phyloP scores from a whole-genome alignment of 441 rosid genomes.

The Breynia disticha region DNA sequence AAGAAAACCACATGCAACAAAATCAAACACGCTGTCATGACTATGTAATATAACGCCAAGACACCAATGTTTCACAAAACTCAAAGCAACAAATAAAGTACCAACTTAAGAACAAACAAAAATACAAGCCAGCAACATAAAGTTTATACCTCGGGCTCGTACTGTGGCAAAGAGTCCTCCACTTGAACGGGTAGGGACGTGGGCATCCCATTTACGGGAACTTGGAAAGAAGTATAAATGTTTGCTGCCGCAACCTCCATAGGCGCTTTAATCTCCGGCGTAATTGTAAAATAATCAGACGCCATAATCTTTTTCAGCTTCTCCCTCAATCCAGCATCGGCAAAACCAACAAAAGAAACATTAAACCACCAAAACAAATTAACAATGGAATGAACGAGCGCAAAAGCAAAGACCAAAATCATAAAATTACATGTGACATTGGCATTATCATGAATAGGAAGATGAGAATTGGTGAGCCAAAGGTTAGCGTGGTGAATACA shows the following conservation, averaged over 20 bases:
- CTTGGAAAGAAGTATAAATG: conserved; percentile 50
- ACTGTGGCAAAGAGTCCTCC: conserved; percentile 30
- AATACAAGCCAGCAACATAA: too few relatives aligned
- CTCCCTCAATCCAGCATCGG: conserved; percentile 66
- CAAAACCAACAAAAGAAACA: conserved; percentile 5
- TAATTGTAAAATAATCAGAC: conserved; percentile 63
- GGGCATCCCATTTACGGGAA: conserved; percentile 31
- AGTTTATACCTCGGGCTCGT: not conserved
- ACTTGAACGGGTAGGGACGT: conserved; percentile 25
- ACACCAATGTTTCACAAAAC: too few relatives aligned
- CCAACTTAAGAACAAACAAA: too few relatives aligned
- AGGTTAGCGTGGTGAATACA: conserved; percentile 58
- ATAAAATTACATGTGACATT: conserved; percentile 42
- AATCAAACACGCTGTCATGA: too few relatives aligned
- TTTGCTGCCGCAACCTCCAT: conserved; percentile 60
- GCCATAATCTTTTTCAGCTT: conserved; percentile 70
- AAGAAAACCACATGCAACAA: too few relatives aligned
- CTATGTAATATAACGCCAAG: too few relatives aligned
- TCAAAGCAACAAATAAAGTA: too few relatives aligned
- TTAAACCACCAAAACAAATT: not conserved
- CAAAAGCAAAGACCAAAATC: not conserved
- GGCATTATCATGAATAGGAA: conserved; percentile 41
- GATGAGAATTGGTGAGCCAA: conserved; percentile 60
- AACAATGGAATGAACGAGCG: not conserved
- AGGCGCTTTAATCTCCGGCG: conserved; percentile 71